Evolutionary conservation across 2,329 filamentous ascomycete species (phyloP), one percentile per base, ranked within the genome.

Genomic region (Lomentospora prolificans): DNA sequence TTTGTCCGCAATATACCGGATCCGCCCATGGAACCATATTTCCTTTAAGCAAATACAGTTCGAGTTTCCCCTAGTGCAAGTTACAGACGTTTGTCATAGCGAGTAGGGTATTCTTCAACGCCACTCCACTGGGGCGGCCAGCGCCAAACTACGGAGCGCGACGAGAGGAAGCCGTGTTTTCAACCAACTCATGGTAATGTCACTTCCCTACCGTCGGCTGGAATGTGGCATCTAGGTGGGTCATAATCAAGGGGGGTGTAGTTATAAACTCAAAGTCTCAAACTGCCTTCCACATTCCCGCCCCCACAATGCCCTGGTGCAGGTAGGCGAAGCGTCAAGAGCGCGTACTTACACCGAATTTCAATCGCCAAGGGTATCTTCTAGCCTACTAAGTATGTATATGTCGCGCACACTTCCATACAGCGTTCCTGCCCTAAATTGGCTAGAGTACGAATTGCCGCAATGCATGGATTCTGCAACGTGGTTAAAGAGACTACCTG

Each of bases 301-400:
- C 10, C 33, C 33, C 36, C 27, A 44, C 36, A 36, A 31, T 12
- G 14, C 6, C 19, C 30, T 44, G 41, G n/a, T 55, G 53, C 53
- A 55, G 53, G 41, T 31, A 17, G 25, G 53, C 27, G 39, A 50
- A 41, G 27, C 39, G n/a, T 50, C 53, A 33, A 44, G 53, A 55
- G 41, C 53, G 53, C 39, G 44, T 22, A 55, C 53, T 55, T 55
- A 55, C 53, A 55, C 53, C 53, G 53, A 55, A 55, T 55, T 55
- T 55, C 24, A n/a, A 22, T 8, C 44, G 44, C 44, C 22, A 48
- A 48, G 44, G 44, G 44, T 12, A 48, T 10, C 22, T 2, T 14
- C 44, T 9, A 27, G 7, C 44, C 44, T 22, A 9, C 17, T 22
- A 25, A 48, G 44, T 41, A 41, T 41, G 36, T 17, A 41, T 41